Base-by-base conservation (phyloP, 1,139 yeast species). In the Wickerhamiella infanticola region DNA sequence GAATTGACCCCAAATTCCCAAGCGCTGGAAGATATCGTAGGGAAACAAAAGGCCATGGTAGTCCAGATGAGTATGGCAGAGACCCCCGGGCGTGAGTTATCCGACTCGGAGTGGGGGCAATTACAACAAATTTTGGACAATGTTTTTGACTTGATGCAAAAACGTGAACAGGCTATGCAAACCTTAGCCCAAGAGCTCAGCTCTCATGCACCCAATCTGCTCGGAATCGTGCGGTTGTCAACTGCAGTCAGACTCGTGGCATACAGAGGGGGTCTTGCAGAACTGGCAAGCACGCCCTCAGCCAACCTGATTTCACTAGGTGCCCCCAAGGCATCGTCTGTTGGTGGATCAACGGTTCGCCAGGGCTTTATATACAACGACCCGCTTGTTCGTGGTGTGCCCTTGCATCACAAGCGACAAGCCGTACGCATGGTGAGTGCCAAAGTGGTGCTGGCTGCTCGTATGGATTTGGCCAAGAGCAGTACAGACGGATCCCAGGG, bases 271-370 rank as follows among this genome's bases (percentile, higher is more conserved):
- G 86, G 95, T 0, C 60, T 90, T 9, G 65, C 66, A n/a, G 79
- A 75, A 9, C 63, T 90, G 11, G 76, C 88, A 3, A 64, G 66
- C 36, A 76, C 85, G 0, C 95, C 96, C 0, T 72, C 94, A 4
- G 82, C 96, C 54, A 90, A 90, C 58, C 58, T 90, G 6, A 79
- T 95, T 0, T 75, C 94, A 0, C 61, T 85, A 37, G 96, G 96
- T 0, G 75, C 78, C 18, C 43, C 33, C 9, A 45, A 25, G 74
- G 4, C 29, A 23, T 25, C 39, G 4, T 44, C 41, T 7, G 43
- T 39, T n/a, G 72, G 9, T 59, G 62, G 26, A 58, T 63, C 24
- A 11, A 11, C 2, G 7, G 9, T 7, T 29, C 51, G 81, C 36
- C 82, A 78, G 44, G 96, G 97, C 0, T 66, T 73, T 44, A 53